Base-by-base conservation (phyloP, 192 early-diverging fungal genomes). In the Coemansia sp. region DNA sequence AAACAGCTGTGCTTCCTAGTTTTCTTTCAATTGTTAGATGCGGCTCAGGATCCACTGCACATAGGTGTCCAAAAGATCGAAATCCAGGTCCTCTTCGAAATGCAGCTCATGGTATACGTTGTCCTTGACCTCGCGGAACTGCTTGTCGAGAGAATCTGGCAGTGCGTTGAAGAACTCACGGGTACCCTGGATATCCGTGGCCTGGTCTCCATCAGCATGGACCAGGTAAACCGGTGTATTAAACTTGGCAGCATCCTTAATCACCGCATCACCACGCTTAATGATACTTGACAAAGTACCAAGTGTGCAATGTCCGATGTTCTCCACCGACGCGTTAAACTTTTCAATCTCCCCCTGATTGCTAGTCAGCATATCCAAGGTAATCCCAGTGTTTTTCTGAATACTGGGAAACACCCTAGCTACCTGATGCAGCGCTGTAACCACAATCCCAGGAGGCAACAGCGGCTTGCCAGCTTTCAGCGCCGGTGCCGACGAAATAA, bases 51-150 rank as follows among this genome's bases (percentile, higher is more conserved):
- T 73, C 79, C 79, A 82, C 56, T 69, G 59, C 30, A 40, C 66
- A 70, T 82, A 82, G 25, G 64, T 28, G 14, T 66, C 56, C 17
- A 76, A n/a, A 10, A 82, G 38, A 7, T 62, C 73, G 22, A 72
- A 69, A 20, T 62, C 73, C 22, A 74, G 34, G 50, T 83, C 63
- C 48, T 74, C 64, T 30, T 83, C 75, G 68, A 74, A 77, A 36
- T 83, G 74, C 36, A 83, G 63, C 67, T 84, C 83, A 34, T 84
- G 83, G 63, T 75, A 84, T 14, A 59, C 32, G 61, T 48, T 52
- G 25, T 63, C 54, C 34, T 63, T 69, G 58, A 77, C 33, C 40
- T 74, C 71, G 42, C 63, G 60, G 48, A 70, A 73, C 61, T 84
- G 55, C 72, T 84, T 84, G 51, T 84, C 83, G 45, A 80, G 59